phyloP scores from a whole-genome alignment of 163 green algal species.

The Chlorella variabilis region DNA sequence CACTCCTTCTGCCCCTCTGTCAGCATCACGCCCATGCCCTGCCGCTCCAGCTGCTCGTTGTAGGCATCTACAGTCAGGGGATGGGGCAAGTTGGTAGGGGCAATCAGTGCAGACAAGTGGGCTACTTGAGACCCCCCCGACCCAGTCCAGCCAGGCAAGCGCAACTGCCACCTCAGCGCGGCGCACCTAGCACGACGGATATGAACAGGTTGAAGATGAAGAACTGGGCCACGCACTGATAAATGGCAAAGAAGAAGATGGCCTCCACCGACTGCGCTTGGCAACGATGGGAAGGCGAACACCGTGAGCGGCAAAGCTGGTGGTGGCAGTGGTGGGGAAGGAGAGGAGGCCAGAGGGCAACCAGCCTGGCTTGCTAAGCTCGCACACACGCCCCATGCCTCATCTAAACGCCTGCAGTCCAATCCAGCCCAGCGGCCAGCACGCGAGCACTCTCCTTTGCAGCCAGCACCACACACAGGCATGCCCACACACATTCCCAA shows the following conservation, averaged over 20 bases:
- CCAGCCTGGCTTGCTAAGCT: neutral
- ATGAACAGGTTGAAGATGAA: constrained; percentile 6
- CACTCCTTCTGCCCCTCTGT: constrained; percentile 6
- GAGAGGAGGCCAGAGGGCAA: too few species aligned
- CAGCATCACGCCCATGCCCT: neutral
- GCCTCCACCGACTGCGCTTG: neutral
- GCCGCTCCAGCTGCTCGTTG: neutral
- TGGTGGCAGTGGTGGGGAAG: neutral
- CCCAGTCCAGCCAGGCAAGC: too few species aligned
- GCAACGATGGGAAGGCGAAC: neutral
- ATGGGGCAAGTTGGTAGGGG: neutral
- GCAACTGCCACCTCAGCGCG: too few species aligned
- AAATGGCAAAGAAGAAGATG: neutral
- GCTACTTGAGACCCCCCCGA: too few species aligned
- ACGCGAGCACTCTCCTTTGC: too few species aligned
- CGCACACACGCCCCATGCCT: neutral
- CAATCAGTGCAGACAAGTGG: too few species aligned
- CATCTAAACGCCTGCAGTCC: neutral
- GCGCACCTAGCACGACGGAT: neutral
- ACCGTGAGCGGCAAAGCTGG: neutral
- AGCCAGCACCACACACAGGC: too few species aligned
- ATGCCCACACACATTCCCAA: too few species aligned
- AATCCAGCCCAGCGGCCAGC: too few species aligned
- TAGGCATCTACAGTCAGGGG: neutral
- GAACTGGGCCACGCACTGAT: neutral